Evolutionary conservation across 1,284 basidiomycete species (phyloP).

Genomic region (Cutaneotrichosporon cavernicola): DNA sequence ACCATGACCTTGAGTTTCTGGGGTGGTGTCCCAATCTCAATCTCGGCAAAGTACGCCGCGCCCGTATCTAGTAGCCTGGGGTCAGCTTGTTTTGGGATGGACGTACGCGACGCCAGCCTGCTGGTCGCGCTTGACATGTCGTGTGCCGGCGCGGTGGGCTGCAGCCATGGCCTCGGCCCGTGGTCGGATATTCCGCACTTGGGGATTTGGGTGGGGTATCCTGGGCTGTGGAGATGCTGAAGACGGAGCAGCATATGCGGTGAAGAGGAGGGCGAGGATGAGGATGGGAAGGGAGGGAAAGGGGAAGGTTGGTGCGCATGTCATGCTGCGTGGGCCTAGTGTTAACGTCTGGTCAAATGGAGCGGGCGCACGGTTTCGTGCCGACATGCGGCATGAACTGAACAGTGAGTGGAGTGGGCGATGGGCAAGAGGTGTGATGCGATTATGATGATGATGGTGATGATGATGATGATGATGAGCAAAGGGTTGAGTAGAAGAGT

Average conservation of each 20-base stretch:
- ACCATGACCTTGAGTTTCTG: slow-evolving; percentile 60
- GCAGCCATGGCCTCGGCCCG: background rate
- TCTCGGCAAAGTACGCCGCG: slow-evolving; percentile 39
- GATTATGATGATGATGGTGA: background rate
- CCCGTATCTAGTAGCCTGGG: slow-evolving; percentile 40
- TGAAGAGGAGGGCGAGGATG: background rate
- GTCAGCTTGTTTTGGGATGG: slow-evolving; percentile 15
- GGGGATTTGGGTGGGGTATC: background rate
- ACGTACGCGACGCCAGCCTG: background rate
- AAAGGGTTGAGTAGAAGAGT: background rate
- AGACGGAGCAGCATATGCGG: background rate
- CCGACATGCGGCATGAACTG: background rate
- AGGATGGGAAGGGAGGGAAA: background rate
- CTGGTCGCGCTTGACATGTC: background rate
- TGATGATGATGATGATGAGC: background rate
- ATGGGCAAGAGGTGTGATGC: background rate
- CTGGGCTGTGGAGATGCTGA: background rate
- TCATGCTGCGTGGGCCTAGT: background rate
- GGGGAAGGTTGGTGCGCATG: background rate
- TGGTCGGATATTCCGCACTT: too few species aligned
- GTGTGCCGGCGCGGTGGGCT: background rate
- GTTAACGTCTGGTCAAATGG: background rate
- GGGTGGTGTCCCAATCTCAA: slow-evolving; percentile 45
- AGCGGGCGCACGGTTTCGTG: background rate
- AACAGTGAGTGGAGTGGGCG: background rate